Base-by-base conservation (phyloP, 345 rosid genomes). In the Balakata baccata region DNA sequence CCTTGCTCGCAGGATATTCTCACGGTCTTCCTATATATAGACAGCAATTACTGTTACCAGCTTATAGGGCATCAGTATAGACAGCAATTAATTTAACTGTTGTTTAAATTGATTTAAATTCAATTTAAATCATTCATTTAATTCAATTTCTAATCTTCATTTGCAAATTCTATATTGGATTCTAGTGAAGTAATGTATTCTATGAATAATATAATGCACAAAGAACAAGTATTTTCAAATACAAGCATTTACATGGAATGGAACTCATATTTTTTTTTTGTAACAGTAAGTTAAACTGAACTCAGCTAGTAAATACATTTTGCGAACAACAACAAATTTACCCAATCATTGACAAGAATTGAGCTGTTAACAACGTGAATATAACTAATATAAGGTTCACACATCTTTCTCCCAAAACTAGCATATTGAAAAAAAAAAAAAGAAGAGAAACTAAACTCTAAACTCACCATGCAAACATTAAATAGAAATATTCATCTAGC, bases 1-100 rank as follows among this genome's bases (percentile, higher is more conserved):
- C 76, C 98, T 89, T 72, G 98, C 98, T 53, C 95, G 88, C 78
- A 92, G 85, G 52, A 94, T 94, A 82, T 92, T 94, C 77, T 88
- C 97, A 5, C 89, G 93, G 81, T 94, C 98, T 83, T 94, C 97
- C 98, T 94, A 72, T 54, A 81, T 39, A 62, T 43, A 52, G 4
- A 73, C 43, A 25, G 11, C 60, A 65, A 63, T 69, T 49, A 47
- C 54, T 41, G 71, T 47, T 34, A 73, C 70, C 59, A 29, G 74
- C 62, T 67, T 58, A 16, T 16, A 53, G 16, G 41, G 18, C 39
- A 61, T 56, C 52, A 71, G 10, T 34, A 69, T 37, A 59, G n/a
- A n/a, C n/a, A n/a, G n/a, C n/a, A n/a, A n/a, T n/a, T n/a, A n/a
- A n/a, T n/a, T n/a, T n/a, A n/a, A n/a, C n/a, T n/a, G n/a, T n/a